A percentile compares a stretch with the other conserved stretches of the same genome.
phyloP scores from a whole-genome alignment of 345 rosid genomes.

The Schrenkiella parvula region DNA sequence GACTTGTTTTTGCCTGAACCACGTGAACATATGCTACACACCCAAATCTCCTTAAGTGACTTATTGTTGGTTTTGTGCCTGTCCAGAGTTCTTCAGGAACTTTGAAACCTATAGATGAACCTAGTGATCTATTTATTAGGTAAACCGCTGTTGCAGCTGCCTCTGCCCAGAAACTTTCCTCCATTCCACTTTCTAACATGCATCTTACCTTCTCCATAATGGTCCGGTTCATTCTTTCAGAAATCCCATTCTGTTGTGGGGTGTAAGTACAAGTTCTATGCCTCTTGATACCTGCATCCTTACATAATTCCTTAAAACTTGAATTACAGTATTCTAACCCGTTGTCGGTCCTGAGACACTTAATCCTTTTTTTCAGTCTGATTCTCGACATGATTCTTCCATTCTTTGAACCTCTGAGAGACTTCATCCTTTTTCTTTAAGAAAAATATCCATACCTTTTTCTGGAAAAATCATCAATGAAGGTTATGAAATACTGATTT shows the following conservation, averaged over 20 bases:
- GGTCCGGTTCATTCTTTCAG: no score
- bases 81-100: neutral
- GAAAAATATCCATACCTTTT: neutral
- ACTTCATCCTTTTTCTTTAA: neutral
- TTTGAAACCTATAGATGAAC: neutral
- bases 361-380: neutral
- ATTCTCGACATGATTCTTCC: neutral
- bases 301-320: no score
- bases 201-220: no score
- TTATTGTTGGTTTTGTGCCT: no score
- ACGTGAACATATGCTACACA: neutral
- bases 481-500: neutral
- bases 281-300: neutral
- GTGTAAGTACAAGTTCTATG: no score
- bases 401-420: neutral
- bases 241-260: no score
- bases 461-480: neutral
- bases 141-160: neutral
- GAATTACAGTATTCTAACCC: no score
- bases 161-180: neutral
- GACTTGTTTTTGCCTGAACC: neutral
- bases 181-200: no score
- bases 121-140: neutral
- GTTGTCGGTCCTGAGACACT: no score
- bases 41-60: neutral